A percentile compares a stretch with the other conserved stretches of the same genome.
Conservation (phyloP, 2,329 filamentous ascomycete genomes). For the Claviceps capensis region DNA sequence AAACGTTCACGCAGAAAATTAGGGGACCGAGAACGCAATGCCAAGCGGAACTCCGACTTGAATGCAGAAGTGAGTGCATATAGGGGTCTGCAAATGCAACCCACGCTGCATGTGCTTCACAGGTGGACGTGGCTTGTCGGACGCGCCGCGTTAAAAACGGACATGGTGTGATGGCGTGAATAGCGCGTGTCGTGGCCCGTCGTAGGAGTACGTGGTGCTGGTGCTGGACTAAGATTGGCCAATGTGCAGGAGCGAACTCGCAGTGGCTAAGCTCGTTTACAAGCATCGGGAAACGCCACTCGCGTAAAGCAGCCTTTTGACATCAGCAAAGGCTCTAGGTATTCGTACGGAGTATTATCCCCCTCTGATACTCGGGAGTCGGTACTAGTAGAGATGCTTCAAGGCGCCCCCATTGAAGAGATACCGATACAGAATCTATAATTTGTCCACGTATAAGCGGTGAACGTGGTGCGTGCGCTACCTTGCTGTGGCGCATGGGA, state of each 20-base stretch:
- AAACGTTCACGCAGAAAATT: too few relatives aligned
- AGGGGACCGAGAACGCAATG: not conserved
- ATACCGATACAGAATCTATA: too few relatives aligned
- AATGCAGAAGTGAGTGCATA: not conserved
- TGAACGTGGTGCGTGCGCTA: too few relatives aligned
- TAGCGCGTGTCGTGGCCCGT: not conserved
- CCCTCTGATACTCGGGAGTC: too few relatives aligned
- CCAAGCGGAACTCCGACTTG: not conserved
- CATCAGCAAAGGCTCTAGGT: too few relatives aligned
- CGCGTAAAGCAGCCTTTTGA: too few relatives aligned
- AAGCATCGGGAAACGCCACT: conserved; percentile 2
- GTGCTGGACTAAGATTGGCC: conserved; percentile 1
- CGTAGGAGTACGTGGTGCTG: not conserved
- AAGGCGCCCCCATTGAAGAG: too few relatives aligned
- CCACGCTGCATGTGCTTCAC: not conserved
- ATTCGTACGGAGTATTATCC: too few relatives aligned
- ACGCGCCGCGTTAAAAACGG: conserved; percentile 4
- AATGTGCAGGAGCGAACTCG: not conserved
- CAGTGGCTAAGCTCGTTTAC: not conserved
- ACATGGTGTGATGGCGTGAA: not conserved
- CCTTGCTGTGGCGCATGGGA: too few relatives aligned
- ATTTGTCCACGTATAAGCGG: too few relatives aligned
- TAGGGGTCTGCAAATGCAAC: not conserved
- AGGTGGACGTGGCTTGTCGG: not conserved
- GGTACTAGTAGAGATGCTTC: too few relatives aligned